These are phyloP conservation scores for Fusarium sp. DNA, from an alignment of 2,329 filamentous ascomycete genomes.

Conservation along the genomic window DNA sequence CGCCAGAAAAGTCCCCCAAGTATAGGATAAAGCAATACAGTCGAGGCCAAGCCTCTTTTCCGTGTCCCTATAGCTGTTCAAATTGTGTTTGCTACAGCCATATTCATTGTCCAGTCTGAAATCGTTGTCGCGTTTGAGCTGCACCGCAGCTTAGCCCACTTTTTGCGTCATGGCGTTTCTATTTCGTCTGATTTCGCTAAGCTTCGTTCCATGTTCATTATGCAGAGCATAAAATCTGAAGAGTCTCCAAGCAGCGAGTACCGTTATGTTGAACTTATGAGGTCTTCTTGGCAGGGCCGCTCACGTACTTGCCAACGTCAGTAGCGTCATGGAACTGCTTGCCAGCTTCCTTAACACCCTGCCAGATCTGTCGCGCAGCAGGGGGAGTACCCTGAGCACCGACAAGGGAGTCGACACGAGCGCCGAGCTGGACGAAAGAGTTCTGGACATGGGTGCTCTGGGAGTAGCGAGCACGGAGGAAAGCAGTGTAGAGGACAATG, in stretches of 20 bases:
- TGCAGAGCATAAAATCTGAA: background rate
- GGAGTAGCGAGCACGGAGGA: conserved; percentile 89
- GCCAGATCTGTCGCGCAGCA: conserved; percentile 83
- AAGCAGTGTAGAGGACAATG: conserved; percentile 86
- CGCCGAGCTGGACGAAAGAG: conserved; percentile 78
- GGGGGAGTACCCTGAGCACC: conserved; percentile 91
- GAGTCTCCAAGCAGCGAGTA: conserved; percentile 9
- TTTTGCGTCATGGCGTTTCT: conserved; percentile 38
- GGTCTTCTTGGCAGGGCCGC: conserved; percentile 66
- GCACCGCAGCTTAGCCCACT: conserved; percentile 35
- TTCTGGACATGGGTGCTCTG: conserved; percentile 95
- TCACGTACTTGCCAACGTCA: conserved; percentile 80
- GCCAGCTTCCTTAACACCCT: conserved; percentile 77
- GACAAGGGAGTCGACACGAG: conserved; percentile 83
- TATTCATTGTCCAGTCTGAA: conserved; percentile 26
- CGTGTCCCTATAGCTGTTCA: conserved; percentile 7
- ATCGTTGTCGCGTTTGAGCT: conserved; percentile 25
- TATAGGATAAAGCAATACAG: conserved; percentile 32
- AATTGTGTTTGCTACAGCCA: background rate
- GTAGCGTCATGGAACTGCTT: conserved; percentile 84
- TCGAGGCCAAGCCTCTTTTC: conserved; percentile 23
- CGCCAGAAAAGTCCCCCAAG: conserved; percentile 35
- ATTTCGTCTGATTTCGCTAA: conserved; percentile 36
- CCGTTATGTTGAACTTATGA: conserved; percentile 50
- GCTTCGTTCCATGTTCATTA: conserved; percentile 6